Evolutionary conservation across 495 filamentous ascomycete genomes (phyloP), one percentile per base, ranked within the genome.

Genomic region (Neurospora terricola): DNA sequence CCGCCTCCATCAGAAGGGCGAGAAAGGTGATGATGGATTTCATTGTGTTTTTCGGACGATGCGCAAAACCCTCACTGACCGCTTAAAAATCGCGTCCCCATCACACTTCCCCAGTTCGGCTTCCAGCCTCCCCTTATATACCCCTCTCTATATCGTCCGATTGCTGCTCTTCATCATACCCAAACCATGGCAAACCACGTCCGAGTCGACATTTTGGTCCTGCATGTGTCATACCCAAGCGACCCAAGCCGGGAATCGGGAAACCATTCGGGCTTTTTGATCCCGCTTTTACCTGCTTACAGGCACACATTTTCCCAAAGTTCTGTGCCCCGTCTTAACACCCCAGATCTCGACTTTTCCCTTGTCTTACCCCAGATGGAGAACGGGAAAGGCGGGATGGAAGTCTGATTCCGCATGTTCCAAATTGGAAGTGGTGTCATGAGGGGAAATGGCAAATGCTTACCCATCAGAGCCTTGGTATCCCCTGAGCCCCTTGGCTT

Each of bases 1-100:
- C 59, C 36, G 54, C 69, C 27, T 76, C 69, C 69, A 74, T 76
- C 59, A 76, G 45, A 23, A 71, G 73, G 71, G 76, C 74, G 18
- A 77, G 23, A 38, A 74, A 27, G 8, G 73, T n/a, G 27, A 48
- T 39, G 36, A 73, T 73, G 66, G 38, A 71, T 70, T 68, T 72
- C 77, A 78, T 78, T 39, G 6, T 34, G 27, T 66, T 34, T 66
- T 34, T 66, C 27, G 27, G 27, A 34, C 54, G 27, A 66, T 8
- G 23, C 54, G 6, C 48, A 59, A 1, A 36, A 30, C 6, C 54
- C 6, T 2, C 27, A 66, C 27, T 18, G 54, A 9, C 14, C 27
- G 54, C 54, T 66, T 5, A 4, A 66, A 16, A 66, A 34, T 2
- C 27, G 30, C 27, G 12, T 66, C 27, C 27, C 5, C 21, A 34